A percentile compares a stretch with the other conserved stretches of the same genome.
These are phyloP conservation scores for Meredithiella fracta DNA, from an alignment of 2,329 filamentous ascomycete species.

Conservation along the genomic window DNA sequence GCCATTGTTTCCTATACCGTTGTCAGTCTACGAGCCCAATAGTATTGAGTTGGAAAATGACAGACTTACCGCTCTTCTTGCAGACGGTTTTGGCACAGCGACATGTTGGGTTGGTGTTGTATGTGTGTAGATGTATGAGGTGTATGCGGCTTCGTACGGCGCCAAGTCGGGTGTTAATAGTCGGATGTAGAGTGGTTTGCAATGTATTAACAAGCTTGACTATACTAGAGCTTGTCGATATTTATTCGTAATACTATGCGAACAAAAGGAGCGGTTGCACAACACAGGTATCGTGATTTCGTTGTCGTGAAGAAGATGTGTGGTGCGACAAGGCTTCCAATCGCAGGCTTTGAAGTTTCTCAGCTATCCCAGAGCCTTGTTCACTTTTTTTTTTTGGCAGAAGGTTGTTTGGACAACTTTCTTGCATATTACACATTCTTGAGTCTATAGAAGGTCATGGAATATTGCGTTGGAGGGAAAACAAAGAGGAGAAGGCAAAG, in stretches of 20 bases:
- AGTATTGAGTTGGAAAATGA: no score
- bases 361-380: conserved; percentile 3
- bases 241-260: background rate
- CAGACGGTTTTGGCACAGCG: conserved; percentile 67
- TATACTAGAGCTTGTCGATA: background rate
- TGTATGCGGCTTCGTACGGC: no score
- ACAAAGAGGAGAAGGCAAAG: background rate
- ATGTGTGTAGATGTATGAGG: background rate
- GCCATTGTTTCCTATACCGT: conserved; percentile 71
- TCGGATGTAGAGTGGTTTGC: no score
- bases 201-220: no score
- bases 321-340: background rate
- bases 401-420: background rate
- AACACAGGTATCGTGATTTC: background rate
- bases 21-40: background rate
- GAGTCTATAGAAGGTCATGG: background rate
- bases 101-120: background rate
- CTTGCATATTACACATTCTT: background rate
- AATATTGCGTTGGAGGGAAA: background rate
- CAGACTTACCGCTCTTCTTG: conserved; percentile 62
- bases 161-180: no score
- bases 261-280: no score
- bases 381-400: background rate
- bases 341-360: background rate
- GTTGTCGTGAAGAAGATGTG: background rate